Evolutionary conservation across 2,329 filamentous ascomycete species (phyloP).

Genomic region (Chrysoporthe austroafricana): DNA sequence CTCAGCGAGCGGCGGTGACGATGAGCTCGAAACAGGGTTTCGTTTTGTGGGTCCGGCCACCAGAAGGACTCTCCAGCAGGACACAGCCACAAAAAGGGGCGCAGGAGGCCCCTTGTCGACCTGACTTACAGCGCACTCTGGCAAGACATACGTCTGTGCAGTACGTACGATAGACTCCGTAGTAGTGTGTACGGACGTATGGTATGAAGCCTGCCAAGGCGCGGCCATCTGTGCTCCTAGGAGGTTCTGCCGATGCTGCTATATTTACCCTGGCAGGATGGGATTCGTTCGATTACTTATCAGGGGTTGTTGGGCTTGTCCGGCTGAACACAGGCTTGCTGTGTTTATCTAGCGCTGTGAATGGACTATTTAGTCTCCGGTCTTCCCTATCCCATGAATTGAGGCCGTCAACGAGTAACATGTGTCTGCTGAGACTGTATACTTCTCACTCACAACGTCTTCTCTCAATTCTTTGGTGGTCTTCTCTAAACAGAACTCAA

Average conservation of each 20-base stretch:
- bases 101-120: constrained; percentile 9
- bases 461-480: not conserved
- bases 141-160: not conserved
- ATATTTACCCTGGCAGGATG: no score
- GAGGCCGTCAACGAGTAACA: no score
- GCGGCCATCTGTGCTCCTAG: not conserved
- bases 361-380: not conserved
- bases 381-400: not conserved
- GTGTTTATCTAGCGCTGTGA: not conserved
- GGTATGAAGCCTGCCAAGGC: not conserved
- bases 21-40: constrained; percentile 3
- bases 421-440: not conserved
- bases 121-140: not conserved
- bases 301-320: not conserved
- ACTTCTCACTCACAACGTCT: not conserved
- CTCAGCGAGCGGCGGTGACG: constrained; percentile 6
- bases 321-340: not conserved
- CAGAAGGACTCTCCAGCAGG: not conserved
- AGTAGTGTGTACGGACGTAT: no score
- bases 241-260: no score
- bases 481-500: not conserved
- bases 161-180: no score
- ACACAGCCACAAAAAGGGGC: constrained; percentile 15
- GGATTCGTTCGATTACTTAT: not conserved
- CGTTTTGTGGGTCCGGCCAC: not conserved